Conservation (phyloP, 768 basidiomycete species). For the Suillus lakei region DNA sequence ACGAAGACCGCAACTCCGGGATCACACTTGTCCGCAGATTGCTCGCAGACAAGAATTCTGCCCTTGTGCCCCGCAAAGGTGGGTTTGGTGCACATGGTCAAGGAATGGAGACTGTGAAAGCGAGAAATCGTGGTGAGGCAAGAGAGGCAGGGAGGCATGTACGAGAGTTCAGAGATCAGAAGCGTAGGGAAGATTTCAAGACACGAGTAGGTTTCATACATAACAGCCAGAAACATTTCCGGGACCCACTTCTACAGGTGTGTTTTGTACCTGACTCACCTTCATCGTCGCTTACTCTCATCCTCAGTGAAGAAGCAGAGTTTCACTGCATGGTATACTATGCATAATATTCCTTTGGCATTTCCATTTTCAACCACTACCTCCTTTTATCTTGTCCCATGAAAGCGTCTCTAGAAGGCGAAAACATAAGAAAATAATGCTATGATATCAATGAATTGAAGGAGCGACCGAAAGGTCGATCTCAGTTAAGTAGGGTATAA, state of each 20-base stretch:
- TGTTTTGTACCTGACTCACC: neutral
- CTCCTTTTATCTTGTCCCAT: neutral
- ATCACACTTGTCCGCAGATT: slow-evolving; percentile 77
- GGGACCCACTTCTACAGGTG: slow-evolving; percentile 73
- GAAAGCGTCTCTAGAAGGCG: slow-evolving; percentile 11
- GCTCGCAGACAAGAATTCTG: slow-evolving; percentile 82
- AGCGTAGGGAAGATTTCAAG: slow-evolving; percentile 80
- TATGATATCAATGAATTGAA: slow-evolving; percentile 32
- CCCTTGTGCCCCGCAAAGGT: slow-evolving; percentile 82
- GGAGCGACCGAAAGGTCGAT: slow-evolving; percentile 43
- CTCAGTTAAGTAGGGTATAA: slow-evolving; percentile 45
- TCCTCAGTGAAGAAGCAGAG: slow-evolving; percentile 20
- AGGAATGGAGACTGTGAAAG: slow-evolving; percentile 85
- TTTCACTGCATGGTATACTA: slow-evolving; percentile 2
- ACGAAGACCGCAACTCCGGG: slow-evolving; percentile 72
- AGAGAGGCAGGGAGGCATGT: slow-evolving; percentile 88
- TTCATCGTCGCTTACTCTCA: slow-evolving; percentile 11
- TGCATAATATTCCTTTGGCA: slow-evolving; percentile 4
- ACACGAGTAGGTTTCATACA: slow-evolving; percentile 78
- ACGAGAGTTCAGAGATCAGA: slow-evolving; percentile 82
- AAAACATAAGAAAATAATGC: slow-evolving; percentile 24
- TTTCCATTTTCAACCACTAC: neutral
- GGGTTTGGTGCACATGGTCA: slow-evolving; percentile 87
- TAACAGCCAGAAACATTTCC: slow-evolving; percentile 89
- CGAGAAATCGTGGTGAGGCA: slow-evolving; percentile 94